Base-by-base conservation (phyloP, 2,329 filamentous ascomycete genomes). In the Nemania bipapillata region DNA sequence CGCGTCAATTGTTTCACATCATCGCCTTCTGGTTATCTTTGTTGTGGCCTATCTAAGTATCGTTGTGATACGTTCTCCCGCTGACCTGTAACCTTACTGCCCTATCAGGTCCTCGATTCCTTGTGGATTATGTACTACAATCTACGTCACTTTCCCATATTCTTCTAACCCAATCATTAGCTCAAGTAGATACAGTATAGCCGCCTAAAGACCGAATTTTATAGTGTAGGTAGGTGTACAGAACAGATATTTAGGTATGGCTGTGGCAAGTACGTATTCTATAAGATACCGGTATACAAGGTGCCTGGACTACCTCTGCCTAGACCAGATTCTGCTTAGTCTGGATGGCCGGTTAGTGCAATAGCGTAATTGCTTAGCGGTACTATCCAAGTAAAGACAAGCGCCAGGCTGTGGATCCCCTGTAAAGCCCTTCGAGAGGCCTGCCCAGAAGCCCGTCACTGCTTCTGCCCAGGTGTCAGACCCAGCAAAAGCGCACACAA, bases 111-210 rank as follows among this genome's bases (percentile, higher is more conserved):
- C 6, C 17, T 53, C 11, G 26, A 26, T 20, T 63, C 4, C 17
- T 53, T 12, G 53, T 54, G 28, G 47, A 17, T 11, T 42, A 24
- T 37, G 47, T 49, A 54, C 28, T 24, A 47, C 15, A 53, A 32
- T 59, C 54, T 53, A 65, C 62, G 62, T 65, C 62, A 65, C 47
- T 30, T 24, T 53, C 26, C 45, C 45, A 35, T n/a, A 37, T 45
- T 15, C 26, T 53, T 1, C 6, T 22, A 7, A 37, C n/a, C n/a
- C n/a, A n/a, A n/a, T n/a, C n/a, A n/a, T n/a, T n/a, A n/a, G n/a
- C n/a, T n/a, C n/a, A n/a, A n/a, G n/a, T n/a, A n/a, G n/a, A n/a
- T n/a, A n/a, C n/a, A n/a, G n/a, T n/a, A n/a, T n/a, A n/a, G 57
- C 28, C 20, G 15, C 20, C 35, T 45, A n/a, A 45, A 45, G n/a